These are phyloP conservation scores for Phytophthora chlamydospora DNA, from an alignment of 352 stramenopile genomes.

Conservation along the genomic window DNA sequence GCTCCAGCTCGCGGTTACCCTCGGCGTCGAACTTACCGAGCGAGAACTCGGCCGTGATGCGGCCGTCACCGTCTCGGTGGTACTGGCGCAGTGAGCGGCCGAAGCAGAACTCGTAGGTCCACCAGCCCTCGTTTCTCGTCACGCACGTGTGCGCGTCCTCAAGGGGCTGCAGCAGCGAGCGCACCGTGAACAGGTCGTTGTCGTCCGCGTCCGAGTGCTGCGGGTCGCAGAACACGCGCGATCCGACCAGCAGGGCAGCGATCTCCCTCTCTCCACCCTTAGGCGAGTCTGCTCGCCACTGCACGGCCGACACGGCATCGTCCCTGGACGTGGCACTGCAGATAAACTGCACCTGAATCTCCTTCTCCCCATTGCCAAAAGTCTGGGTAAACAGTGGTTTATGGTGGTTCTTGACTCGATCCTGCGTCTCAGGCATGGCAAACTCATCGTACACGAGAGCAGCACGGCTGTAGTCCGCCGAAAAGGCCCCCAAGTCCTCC, in stretches of 20 bases:
- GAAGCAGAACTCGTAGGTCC: conserved; percentile 88
- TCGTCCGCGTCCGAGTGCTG: conserved; percentile 55
- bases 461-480: conserved; percentile 35
- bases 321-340: conserved; percentile 57
- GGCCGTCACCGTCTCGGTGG: conserved; percentile 69
- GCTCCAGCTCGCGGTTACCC: conserved; percentile 59
- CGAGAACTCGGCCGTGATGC: conserved; percentile 71
- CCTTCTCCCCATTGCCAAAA: conserved; percentile 35
- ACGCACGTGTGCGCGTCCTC: conserved; percentile 60
- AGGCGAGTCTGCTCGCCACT: conserved; percentile 34
- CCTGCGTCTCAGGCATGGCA: conserved; percentile 46
- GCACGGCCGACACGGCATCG: conserved; percentile 50
- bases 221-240: conserved; percentile 71
- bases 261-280: conserved; percentile 18
- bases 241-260: conserved; percentile 65
- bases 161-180: conserved; percentile 59
- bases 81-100: conserved; percentile 74
- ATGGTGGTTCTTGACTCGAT: conserved; percentile 41
- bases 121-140: conserved; percentile 84
- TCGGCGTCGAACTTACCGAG: conserved; percentile 59
- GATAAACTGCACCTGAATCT: conserved; percentile 73
- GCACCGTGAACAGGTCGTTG: conserved; percentile 55
- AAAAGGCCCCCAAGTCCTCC: conserved; percentile 47
- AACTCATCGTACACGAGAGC: conserved; percentile 57
- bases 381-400: conserved; percentile 74